These are phyloP conservation scores for Tephrocybe sp. DNA, from an alignment of 768 basidiomycete genomes.

Conservation along the genomic window DNA sequence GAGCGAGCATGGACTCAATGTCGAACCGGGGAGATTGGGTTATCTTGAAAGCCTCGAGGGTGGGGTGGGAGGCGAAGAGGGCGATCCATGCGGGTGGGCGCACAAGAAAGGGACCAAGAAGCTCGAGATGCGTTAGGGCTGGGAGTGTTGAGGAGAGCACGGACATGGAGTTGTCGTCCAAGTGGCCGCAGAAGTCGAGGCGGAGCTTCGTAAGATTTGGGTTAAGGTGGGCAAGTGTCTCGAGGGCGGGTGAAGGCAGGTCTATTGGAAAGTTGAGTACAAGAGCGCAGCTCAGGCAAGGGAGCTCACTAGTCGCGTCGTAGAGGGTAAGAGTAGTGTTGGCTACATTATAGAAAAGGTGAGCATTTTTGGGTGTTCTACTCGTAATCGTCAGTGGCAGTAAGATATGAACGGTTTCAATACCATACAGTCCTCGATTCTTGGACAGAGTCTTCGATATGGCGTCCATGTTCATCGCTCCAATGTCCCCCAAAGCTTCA, in stretches of 20 bases:
- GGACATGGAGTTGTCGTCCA: constrained; percentile 60
- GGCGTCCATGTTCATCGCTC: constrained; percentile 78
- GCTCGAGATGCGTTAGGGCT: constrained; percentile 67
- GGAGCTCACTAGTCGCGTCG: constrained; percentile 81
- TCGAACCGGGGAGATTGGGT: constrained; percentile 88
- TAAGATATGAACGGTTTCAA: constrained; percentile 6
- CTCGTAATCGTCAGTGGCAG: neutral
- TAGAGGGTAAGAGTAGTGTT: constrained; percentile 74
- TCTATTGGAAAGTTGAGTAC: constrained; percentile 41
- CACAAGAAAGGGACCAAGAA: constrained; percentile 88
- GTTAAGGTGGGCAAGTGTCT: constrained; percentile 75
- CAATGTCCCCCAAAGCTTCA: constrained; percentile 87
- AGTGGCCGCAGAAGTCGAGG: constrained; percentile 84
- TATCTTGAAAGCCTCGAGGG: constrained; percentile 73
- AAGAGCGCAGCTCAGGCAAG: neutral
- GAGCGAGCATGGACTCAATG: constrained; percentile 56
- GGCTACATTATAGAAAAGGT: constrained; percentile 77
- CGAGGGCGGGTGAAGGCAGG: constrained; percentile 65
- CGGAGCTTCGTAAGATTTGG: constrained; percentile 78
- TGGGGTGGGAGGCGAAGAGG: constrained; percentile 67
- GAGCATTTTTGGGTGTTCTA: constrained; percentile 78
- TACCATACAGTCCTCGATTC: constrained; percentile 80
- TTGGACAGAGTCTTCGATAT: constrained; percentile 83
- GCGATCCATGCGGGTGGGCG: constrained; percentile 68
- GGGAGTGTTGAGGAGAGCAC: constrained; percentile 66